Base-by-base conservation (phyloP, 106 monocot genomes). In the Chionographis japonica region DNA sequence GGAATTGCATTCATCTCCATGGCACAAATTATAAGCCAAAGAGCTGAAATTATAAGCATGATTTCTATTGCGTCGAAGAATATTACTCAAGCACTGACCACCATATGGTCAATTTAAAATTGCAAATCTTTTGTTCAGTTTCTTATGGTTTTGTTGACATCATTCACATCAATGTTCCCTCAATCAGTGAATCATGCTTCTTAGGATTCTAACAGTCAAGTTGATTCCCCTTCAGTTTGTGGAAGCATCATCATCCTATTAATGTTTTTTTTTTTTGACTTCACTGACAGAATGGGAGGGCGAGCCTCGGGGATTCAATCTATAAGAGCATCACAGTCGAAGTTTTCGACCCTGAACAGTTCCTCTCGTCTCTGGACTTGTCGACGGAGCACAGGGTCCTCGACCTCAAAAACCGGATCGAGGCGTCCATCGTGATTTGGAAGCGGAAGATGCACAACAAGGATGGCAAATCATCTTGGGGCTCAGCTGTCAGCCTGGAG, bases 381-480 rank as follows among this genome's bases (percentile, higher is more conserved):
- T 75, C 90, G 9, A 84, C 81, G 7, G 94, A 93, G 73, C 88
- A 93, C 74, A 85, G 81, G 72, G 75, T 89, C 18, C 73, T 88
- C 5, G 92, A 93, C 67, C 74, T 93, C 46, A 93, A 93, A 68
- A 83, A 93, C 76, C 77, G 85, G 36, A 89, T 93, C 12, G 92
- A 93, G 64, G 88, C 92, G 10, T 93, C 88, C 1, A 62, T 84
- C 3, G 70, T 95, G 18, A 95, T 95, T 58, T 95, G 94, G 94
- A 95, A 86, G 79, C 80, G 91, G 79, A 95, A 95, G 84, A 86
- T 91, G 91, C 42, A 75, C 69, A 86, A 86, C 81, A 92, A 92
- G 64, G 92, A 92, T 55, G 53, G 67, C 61, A 92, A 86, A 69
- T 89, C 95, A 3, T 72, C 88, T 8, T 92, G 95, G 95, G 88